Evolutionary conservation across 2,329 filamentous ascomycete species (phyloP), one percentile per base, ranked within the genome.

Genomic region (Tolypocladium paradoxum): DNA sequence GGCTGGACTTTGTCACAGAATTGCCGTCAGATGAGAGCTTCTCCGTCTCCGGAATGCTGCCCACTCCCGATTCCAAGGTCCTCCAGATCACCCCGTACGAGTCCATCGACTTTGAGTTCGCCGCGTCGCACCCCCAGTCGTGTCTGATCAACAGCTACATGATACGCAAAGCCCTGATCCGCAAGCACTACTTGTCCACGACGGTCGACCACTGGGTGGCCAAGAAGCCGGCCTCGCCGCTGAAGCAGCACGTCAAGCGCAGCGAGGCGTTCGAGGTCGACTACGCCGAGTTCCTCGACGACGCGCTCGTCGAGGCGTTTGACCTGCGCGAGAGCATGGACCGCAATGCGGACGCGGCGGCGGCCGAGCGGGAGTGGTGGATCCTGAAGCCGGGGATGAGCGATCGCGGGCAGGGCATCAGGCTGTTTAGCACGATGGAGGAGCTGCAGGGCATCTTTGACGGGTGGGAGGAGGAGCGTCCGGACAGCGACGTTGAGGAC

Each of bases 371-470:
- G 55, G 83, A 95, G 66, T 99, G 92, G 92, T 99, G 93, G 93
- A 97, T 99, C 59, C 70, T 99, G 55, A 99, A 99, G 71, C 92
- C 93, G 0, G 87, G 92, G 9, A 97, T 99, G 93, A 96, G 90
- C 68, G 93, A 99, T 66, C 81, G 92, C 27, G 93, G 92, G 0
- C 91, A 96, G 66, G 93, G 93, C 1, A 96, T 99, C 54, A 75
- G 89, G 38, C 74, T 99, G 0, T 99, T 99, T 68, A 88, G 83
- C 61, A 89, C 83, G 2, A 88, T 93, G 74, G 83, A 85, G 53
- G 85, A 95, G 64, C 73, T 99, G n/a, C 85, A 87, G 56, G 77
- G 66, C 16, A 93, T 99, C 52, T 99, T 97, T 64, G 90, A 96
- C 60, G 85, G 82, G 53, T 99, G 93, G 90, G 92, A 96, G 66